Percentiles rank a stretch among this genome's conserved stretches.
phyloP scores from a whole-genome alignment of 2,329 filamentous ascomycete species.

The Huntiella abstrusa region DNA sequence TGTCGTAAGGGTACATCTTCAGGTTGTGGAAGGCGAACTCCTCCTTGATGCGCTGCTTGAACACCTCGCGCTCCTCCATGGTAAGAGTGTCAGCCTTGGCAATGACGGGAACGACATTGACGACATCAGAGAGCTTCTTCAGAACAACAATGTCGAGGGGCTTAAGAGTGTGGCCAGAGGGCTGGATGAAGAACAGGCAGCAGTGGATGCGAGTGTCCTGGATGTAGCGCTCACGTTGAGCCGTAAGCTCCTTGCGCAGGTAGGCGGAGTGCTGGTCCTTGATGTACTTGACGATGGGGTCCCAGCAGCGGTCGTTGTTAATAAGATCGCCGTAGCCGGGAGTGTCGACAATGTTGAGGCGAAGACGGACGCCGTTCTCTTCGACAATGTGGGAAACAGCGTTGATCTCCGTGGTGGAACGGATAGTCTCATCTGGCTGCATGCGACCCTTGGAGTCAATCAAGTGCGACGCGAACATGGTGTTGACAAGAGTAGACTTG shows the following conservation, averaged over 20 bases:
- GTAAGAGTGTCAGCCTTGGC: conserved; percentile 96
- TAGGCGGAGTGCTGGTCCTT: conserved; percentile 99
- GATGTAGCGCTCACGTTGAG: conserved; percentile 96
- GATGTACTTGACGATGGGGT: conserved; percentile 99
- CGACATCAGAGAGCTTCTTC: conserved; percentile 98
- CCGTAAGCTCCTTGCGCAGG: conserved; percentile 96
- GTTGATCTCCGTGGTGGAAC: conserved; percentile 94
- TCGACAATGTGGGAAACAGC: conserved; percentile 96
- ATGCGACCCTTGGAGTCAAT: conserved; percentile 97
- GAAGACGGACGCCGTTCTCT: conserved; percentile 94
- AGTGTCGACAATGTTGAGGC: conserved; percentile 97
- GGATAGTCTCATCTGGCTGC: conserved; percentile 77
- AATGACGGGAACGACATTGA: conserved; percentile 97
- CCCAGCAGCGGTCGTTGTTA: conserved; percentile 99
- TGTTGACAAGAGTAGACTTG: conserved; percentile 99
- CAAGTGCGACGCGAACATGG: conserved; percentile 97
- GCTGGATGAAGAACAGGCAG: conserved; percentile 99
- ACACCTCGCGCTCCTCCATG: conserved; percentile 80
- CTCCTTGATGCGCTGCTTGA: conserved; percentile 99
- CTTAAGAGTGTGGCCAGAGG: conserved; percentile 93
- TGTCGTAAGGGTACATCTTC: conserved; percentile 99
- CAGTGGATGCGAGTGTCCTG: conserved; percentile 98
- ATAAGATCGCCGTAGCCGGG: conserved; percentile 96
- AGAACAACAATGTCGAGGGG: conserved; percentile 98
- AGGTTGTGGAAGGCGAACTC: conserved; percentile 99